These are phyloP conservation scores for Lasiodiplodia theobromae DNA, from an alignment of 2,329 filamentous ascomycete species.

Conservation along the genomic window DNA sequence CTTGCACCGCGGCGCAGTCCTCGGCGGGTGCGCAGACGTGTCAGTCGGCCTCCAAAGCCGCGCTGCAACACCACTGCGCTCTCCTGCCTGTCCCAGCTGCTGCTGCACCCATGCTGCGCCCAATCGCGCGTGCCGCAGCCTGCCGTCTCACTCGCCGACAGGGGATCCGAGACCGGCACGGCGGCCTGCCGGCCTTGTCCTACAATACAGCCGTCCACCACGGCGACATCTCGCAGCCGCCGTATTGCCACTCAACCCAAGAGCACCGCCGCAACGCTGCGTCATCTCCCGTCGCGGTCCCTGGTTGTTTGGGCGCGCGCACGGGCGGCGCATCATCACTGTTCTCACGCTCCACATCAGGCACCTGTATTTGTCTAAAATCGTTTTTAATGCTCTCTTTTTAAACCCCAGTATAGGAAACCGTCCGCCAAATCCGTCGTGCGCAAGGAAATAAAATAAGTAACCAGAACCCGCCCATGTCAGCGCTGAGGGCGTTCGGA, in stretches of 20 bases:
- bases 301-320: background rate
- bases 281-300: conserved; percentile 9
- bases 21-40: conserved; percentile 21
- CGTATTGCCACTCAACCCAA: conserved; percentile 9
- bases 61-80: conserved; percentile 17
- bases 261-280: conserved; percentile 14
- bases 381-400: conserved; percentile 28
- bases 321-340: conserved; percentile 1
- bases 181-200: conserved; percentile 20
- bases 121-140: conserved; percentile 20
- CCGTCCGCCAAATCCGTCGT: conserved; percentile 20
- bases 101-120: conserved; percentile 18
- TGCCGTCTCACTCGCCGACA: conserved; percentile 16
- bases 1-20: conserved; percentile 26
- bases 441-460: conserved; percentile 20
- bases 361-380: conserved; percentile 16
- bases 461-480: conserved; percentile 26
- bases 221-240: background rate
- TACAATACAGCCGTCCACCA: background rate
- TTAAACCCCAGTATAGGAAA: conserved; percentile 24
- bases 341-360: background rate
- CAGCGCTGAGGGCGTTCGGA: conserved; percentile 23
- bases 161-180: conserved; percentile 15
- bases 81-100: conserved; percentile 10
- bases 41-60: conserved; percentile 18